These are phyloP conservation scores for Phellopilus nigrolimitatus DNA, from an alignment of 1,284 basidiomycete genomes.

Conservation along the genomic window DNA sequence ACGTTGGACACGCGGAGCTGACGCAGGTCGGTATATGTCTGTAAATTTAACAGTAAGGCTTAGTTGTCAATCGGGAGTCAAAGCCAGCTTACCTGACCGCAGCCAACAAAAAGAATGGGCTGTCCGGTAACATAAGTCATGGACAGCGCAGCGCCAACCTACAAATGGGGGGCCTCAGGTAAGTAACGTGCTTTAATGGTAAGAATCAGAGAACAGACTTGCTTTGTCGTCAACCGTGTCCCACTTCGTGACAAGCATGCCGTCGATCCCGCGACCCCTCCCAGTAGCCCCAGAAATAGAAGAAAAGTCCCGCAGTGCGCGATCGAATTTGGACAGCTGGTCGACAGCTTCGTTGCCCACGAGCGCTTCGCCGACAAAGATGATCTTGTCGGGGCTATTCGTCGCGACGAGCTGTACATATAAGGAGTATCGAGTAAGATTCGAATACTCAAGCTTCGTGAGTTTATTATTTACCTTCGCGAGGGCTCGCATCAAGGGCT, in stretches of 20 bases:
- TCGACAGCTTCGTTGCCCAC: slow-evolving; percentile 97
- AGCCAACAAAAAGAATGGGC: slow-evolving; percentile 94
- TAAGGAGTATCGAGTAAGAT: slow-evolving; percentile 14
- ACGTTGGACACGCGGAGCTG: slow-evolving; percentile 90
- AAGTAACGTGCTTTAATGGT: slow-evolving; percentile 10
- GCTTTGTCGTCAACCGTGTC: slow-evolving; percentile 95
- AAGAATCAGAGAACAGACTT: slow-evolving; percentile 18
- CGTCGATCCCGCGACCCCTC: slow-evolving; percentile 88
- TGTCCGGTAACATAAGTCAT: slow-evolving; percentile 98
- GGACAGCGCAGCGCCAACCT: slow-evolving; percentile 93
- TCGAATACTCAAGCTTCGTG: slow-evolving; percentile 1
- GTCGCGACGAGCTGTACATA: slow-evolving; percentile 75
- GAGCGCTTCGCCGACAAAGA: slow-evolving; percentile 94
- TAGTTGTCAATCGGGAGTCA: background rate
- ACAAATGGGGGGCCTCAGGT: slow-evolving; percentile 21
- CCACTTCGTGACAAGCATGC: slow-evolving; percentile 96
- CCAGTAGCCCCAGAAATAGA: slow-evolving; percentile 55
- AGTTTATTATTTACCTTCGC: slow-evolving; percentile 61
- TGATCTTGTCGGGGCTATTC: slow-evolving; percentile 92
- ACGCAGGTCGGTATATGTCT: slow-evolving; percentile 93
- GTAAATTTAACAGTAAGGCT: slow-evolving; percentile 22
- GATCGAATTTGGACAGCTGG: slow-evolving; percentile 91
- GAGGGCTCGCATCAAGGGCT: slow-evolving; percentile 96
- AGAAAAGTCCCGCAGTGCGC: slow-evolving; percentile 85
- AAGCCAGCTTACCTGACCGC: slow-evolving; percentile 71